Evolutionary conservation across 2,329 filamentous ascomycete species (phyloP).

Genomic region (Aspergillus brunneoviolaceus): DNA sequence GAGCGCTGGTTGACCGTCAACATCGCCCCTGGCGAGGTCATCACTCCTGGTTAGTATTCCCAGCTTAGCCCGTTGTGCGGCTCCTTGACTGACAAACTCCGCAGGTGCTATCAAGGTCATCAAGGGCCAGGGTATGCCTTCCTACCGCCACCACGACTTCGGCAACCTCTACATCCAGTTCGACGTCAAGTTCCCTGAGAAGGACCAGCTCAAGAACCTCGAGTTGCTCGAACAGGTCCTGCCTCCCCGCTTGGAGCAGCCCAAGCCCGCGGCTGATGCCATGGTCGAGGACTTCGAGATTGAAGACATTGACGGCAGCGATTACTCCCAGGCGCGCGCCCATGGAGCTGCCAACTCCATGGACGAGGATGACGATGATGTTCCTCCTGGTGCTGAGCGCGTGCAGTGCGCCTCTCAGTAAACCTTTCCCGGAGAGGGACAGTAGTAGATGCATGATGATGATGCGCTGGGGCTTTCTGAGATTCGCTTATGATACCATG

Average conservation of each 20-base stretch:
- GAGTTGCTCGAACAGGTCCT: slow-evolving; percentile 79
- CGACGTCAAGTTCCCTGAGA: slow-evolving; percentile 92
- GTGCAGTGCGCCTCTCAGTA: slow-evolving; percentile 55
- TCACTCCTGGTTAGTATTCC: slow-evolving; percentile 72
- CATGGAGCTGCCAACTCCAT: slow-evolving; percentile 63
- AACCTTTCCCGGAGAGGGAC: slow-evolving; percentile 21
- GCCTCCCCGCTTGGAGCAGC: slow-evolving; percentile 67
- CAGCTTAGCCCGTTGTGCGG: background rate
- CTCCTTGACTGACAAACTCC: slow-evolving; percentile 11
- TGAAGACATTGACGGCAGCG: slow-evolving; percentile 75
- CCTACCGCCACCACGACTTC: slow-evolving; percentile 87
- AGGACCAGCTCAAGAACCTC: slow-evolving; percentile 67
- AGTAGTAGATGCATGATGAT: slow-evolving; percentile 13
- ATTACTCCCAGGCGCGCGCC: slow-evolving; percentile 63
- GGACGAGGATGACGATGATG: slow-evolving; percentile 69
- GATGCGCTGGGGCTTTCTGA: slow-evolving; percentile 29
- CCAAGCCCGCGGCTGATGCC: slow-evolving; percentile 71
- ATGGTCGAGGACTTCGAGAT: slow-evolving; percentile 90
- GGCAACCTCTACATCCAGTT: slow-evolving; percentile 98
- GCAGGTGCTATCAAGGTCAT: slow-evolving; percentile 89
- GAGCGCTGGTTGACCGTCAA: slow-evolving; percentile 95
- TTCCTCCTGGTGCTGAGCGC: slow-evolving; percentile 50
- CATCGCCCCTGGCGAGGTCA: slow-evolving; percentile 90
- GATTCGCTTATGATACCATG: slow-evolving; percentile 41
- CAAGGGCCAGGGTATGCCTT: slow-evolving; percentile 96